A percentile compares a stretch with the other conserved stretches of the same genome.
These are phyloP conservation scores for Trichoderma gamsii DNA, from an alignment of 495 filamentous ascomycete species.

Conservation along the genomic window DNA sequence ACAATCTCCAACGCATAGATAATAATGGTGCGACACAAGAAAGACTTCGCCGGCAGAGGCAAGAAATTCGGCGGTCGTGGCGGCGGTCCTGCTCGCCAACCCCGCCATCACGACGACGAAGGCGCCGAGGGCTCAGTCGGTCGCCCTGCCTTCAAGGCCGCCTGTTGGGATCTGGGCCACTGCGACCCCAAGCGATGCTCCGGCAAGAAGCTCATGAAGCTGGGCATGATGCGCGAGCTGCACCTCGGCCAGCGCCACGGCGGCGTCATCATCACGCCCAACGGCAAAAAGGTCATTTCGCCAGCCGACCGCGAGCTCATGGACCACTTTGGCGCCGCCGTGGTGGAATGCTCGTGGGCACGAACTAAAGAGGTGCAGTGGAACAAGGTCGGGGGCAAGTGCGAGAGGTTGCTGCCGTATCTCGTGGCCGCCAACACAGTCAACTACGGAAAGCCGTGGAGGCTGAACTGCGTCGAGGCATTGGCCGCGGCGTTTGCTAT, in stretches of 20 bases:
- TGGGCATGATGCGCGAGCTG: constrained; percentile 90
- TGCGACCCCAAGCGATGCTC: constrained; percentile 97
- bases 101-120: constrained; percentile 22
- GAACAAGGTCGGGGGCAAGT: constrained; percentile 86
- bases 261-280: constrained; percentile 89
- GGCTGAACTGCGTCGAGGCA: constrained; percentile 92
- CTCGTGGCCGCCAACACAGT: constrained; percentile 94
- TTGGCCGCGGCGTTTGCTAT: constrained; percentile 88
- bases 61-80: constrained; percentile 51
- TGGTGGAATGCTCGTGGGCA: constrained; percentile 97
- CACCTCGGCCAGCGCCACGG: constrained; percentile 83
- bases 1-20: not conserved
- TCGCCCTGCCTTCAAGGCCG: constrained; percentile 74
- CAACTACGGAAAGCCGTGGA: constrained; percentile 93
- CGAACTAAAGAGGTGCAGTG: constrained; percentile 87
- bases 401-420: constrained; percentile 88
- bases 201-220: constrained; percentile 84
- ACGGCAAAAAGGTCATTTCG: constrained; percentile 78
- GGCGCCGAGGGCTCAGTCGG: constrained; percentile 22
- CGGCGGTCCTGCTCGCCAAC: constrained; percentile 36
- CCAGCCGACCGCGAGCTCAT: constrained; percentile 74
- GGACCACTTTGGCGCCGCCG: constrained; percentile 84
- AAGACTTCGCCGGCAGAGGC: constrained; percentile 67
- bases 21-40: constrained; percentile 90
- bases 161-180: constrained; percentile 95